Conservation (phyloP, 192 early-diverging fungal species). For the Endogone sp. region DNA sequence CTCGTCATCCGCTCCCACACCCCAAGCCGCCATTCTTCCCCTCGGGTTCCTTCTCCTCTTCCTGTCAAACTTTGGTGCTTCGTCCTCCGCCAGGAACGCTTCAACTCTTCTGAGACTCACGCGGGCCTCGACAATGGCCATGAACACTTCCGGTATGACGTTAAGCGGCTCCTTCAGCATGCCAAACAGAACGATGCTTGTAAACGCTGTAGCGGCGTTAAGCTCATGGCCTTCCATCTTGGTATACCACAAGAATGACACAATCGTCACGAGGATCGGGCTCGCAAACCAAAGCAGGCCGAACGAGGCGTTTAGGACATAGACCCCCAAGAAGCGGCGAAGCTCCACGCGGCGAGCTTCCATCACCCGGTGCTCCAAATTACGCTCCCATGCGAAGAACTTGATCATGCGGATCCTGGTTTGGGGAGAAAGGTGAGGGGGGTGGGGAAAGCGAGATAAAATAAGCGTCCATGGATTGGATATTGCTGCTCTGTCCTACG, state of each 20-base stretch:
- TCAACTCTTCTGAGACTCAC: constrained; percentile 54
- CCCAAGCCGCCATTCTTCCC: constrained; percentile 29
- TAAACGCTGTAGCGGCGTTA: constrained; percentile 57
- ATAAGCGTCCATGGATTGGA: too few species aligned
- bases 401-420: constrained; percentile 92
- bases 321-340: constrained; percentile 25
- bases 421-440: constrained; percentile 48
- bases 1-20: constrained; percentile 22
- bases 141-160: constrained; percentile 55
- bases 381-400: constrained; percentile 75
- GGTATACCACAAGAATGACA: constrained; percentile 57
- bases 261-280: constrained; percentile 54
- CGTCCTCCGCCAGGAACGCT: constrained; percentile 29
- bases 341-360: constrained; percentile 32
- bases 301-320: constrained; percentile 25
- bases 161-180: constrained; percentile 51
- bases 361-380: constrained; percentile 66
- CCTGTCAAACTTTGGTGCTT: constrained; percentile 24
- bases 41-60: constrained; percentile 13
- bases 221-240: constrained; percentile 43
- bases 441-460: not conserved
- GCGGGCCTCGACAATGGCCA: constrained; percentile 44
- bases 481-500: too few species aligned
- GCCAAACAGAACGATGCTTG: constrained; percentile 59
- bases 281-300: constrained; percentile 48